A percentile compares a stretch with the other conserved stretches of the same genome.
These are phyloP conservation scores for Tylopilus sp. DNA, from an alignment of 768 basidiomycete species.

Conservation along the genomic window DNA sequence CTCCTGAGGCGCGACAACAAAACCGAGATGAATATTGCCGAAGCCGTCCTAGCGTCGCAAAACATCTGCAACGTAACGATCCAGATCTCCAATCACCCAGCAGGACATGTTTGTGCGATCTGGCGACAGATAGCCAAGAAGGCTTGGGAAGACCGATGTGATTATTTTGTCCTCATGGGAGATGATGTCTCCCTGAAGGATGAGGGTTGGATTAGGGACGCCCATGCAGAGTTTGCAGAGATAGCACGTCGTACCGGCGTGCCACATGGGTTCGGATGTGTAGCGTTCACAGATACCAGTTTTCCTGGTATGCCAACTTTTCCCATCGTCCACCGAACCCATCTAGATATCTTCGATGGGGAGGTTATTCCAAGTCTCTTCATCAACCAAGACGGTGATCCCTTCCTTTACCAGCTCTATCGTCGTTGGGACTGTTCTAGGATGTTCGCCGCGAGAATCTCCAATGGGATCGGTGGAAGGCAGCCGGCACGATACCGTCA, in stretches of 20 bases:
- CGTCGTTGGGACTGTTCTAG: slow-evolving; percentile 49
- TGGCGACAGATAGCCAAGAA: slow-evolving; percentile 49
- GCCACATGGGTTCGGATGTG: slow-evolving; percentile 51
- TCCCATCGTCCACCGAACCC: slow-evolving; percentile 52
- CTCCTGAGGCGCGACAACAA: slow-evolving; percentile 25
- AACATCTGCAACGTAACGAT: slow-evolving; percentile 38
- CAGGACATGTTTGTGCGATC: slow-evolving; percentile 49
- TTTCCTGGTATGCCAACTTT: slow-evolving; percentile 65
- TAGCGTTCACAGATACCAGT: slow-evolving; percentile 51
- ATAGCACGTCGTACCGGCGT: slow-evolving; percentile 30
- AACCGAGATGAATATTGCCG: slow-evolving; percentile 30
- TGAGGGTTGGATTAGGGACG: slow-evolving; percentile 49
- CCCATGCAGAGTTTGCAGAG: slow-evolving; percentile 37
- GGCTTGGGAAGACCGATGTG: slow-evolving; percentile 47
- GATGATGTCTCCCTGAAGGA: slow-evolving; percentile 53
- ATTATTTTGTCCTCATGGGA: slow-evolving; percentile 52
- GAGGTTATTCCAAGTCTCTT: slow-evolving; percentile 49
- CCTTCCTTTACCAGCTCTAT: slow-evolving; percentile 58
- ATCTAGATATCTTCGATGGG: slow-evolving; percentile 54
- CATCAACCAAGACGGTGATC: slow-evolving; percentile 58
- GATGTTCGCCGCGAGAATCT: slow-evolving; percentile 43
- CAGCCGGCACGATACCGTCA: slow-evolving; percentile 46
- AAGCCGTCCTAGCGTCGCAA: slow-evolving; percentile 33
- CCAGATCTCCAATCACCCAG: slow-evolving; percentile 38
- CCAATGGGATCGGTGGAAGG: slow-evolving; percentile 46